phyloP scores from a whole-genome alignment of 805 yeast genomes.

The Barnettozyma pratensis region DNA sequence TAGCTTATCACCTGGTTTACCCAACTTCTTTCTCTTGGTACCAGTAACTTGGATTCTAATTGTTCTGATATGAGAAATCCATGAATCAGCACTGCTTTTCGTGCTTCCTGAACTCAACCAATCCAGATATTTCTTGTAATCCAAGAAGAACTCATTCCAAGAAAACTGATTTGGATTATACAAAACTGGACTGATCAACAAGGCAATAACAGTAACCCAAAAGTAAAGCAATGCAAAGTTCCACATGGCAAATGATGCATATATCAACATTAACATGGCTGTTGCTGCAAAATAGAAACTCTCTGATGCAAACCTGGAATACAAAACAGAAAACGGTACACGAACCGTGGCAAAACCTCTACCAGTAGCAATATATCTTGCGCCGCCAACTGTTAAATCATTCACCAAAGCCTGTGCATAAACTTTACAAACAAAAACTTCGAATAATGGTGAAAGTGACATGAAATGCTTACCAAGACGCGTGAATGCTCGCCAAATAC shows the following conservation, averaged over 20 bases:
- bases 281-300: conserved; percentile 61
- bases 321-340: conserved; percentile 58
- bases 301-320: conserved; percentile 64
- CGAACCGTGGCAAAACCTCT: conserved; percentile 78
- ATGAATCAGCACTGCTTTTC: conserved; percentile 26
- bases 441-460: conserved; percentile 73
- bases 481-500: conserved; percentile 61
- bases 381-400: conserved; percentile 74
- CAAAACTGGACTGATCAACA: conserved; percentile 53
- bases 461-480: conserved; percentile 61
- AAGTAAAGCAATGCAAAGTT: conserved; percentile 48
- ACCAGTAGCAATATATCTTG: conserved; percentile 77
- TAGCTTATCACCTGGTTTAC: conserved; percentile 34
- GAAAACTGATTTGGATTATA: conserved; percentile 65
- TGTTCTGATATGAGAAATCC: conserved; percentile 46
- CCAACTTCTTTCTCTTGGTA: conserved; percentile 40
- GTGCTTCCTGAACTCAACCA: conserved; percentile 48
- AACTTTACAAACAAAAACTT: conserved; percentile 72
- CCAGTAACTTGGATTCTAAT: conserved; percentile 54
- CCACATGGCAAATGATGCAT: conserved; percentile 62
- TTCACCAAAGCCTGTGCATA: conserved; percentile 66
- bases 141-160: conserved; percentile 58
- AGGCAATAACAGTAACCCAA: conserved; percentile 55
- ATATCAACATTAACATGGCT: conserved; percentile 46
- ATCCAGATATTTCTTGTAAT: conserved; percentile 42